phyloP scores from a whole-genome alignment of 345 rosid species.

The Eutrema heterophyllum region DNA sequence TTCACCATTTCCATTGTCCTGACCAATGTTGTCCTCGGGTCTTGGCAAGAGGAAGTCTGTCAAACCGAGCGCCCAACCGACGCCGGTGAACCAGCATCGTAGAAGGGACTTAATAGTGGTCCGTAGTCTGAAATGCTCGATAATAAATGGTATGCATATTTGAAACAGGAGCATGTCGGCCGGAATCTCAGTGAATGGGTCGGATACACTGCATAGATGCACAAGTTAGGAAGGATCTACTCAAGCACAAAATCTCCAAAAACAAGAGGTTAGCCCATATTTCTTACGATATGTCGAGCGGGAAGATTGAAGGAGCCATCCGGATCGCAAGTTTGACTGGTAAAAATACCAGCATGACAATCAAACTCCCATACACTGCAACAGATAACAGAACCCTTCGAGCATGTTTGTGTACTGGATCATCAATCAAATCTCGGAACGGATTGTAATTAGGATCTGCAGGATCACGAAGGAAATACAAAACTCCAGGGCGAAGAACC shows the following conservation, averaged over 20 bases:
- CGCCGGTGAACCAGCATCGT: conserved; percentile 86
- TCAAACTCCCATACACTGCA: conserved; percentile 95
- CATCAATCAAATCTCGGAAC: conserved; percentile 96
- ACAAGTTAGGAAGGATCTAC: background rate
- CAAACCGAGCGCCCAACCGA: conserved; percentile 91
- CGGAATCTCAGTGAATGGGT: conserved; percentile 98
- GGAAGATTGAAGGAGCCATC: conserved; percentile 84
- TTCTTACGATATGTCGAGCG: conserved; percentile 92
- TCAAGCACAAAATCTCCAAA: conserved; percentile 3
- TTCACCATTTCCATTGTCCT: conserved; percentile 70
- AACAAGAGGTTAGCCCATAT: background rate
- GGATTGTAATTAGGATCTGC: conserved; percentile 99
- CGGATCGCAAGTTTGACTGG: conserved; percentile 96
- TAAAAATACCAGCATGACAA: conserved; percentile 95
- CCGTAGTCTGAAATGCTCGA: conserved; percentile 88
- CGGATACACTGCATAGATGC: conserved; percentile 66
- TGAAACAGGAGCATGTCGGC: conserved; percentile 98
- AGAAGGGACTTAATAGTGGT: conserved; percentile 85
- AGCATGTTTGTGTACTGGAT: conserved; percentile 96
- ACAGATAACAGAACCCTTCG: conserved; percentile 88
- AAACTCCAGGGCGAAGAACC: conserved; percentile 95
- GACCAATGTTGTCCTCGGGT: conserved; percentile 71
- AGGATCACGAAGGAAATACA: conserved; percentile 95
- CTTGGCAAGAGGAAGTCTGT: conserved; percentile 80
- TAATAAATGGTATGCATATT: conserved; percentile 96